Conservation (phyloP, 805 yeast genomes). For the Saccharomycopsis lassenensis region DNA sequence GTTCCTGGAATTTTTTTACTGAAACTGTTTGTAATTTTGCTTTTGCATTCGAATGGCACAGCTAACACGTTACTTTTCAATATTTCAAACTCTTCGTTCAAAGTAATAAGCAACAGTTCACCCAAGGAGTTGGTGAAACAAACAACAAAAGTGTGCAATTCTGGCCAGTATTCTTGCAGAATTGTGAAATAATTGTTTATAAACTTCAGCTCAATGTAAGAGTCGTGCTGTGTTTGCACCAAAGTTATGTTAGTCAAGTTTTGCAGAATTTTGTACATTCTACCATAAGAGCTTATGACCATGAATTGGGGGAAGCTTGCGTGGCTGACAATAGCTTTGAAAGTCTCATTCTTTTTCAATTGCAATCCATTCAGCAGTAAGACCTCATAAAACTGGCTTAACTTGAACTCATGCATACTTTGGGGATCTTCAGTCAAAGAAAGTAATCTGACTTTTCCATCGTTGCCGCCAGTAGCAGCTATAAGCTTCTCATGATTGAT, state of each 20-base stretch:
- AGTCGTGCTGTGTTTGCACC: too few relatives aligned
- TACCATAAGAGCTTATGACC: conserved; percentile 51
- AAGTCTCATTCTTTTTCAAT: conserved; percentile 38
- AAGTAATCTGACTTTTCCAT: conserved; percentile 65
- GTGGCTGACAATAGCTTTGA: conserved; percentile 50
- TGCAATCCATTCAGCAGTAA: too few relatives aligned
- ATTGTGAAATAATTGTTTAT: too few relatives aligned
- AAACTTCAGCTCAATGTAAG: too few relatives aligned
- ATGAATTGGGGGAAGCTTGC: conserved; percentile 29
- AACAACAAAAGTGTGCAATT: too few relatives aligned
- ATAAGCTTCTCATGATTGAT: conserved; percentile 33
- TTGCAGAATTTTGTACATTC: too few relatives aligned
- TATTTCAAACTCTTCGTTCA: conserved; percentile 26
- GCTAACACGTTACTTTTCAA: too few relatives aligned
- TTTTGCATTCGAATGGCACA: too few relatives aligned
- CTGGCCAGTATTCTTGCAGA: too few relatives aligned
- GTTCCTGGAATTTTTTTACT: neutral
- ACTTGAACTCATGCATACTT: neutral
- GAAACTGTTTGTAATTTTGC: conserved; percentile 25
- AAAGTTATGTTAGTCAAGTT: too few relatives aligned
- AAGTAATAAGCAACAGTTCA: conserved; percentile 30
- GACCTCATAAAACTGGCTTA: neutral
- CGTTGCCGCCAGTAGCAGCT: conserved; percentile 88
- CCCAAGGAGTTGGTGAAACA: conserved; percentile 33
- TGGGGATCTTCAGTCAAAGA: conserved; percentile 31